A percentile compares a stretch with the other conserved stretches of the same genome.
These are phyloP conservation scores for Wallacemonas sp. DNA, from an alignment of 208 protist genomes.

Conservation along the genomic window DNA sequence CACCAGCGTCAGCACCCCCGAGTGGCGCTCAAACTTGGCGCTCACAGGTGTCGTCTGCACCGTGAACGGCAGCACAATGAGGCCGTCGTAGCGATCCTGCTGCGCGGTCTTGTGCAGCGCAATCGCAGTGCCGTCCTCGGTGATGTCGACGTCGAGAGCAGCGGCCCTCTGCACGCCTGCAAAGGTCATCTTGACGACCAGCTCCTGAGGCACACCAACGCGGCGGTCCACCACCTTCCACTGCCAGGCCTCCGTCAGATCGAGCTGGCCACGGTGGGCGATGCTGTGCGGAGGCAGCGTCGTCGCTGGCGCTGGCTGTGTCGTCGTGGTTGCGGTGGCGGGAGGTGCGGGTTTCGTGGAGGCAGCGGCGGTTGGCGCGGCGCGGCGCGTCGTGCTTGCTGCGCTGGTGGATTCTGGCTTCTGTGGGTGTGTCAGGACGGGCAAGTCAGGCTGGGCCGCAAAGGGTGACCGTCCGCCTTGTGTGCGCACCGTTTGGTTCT, in stretches of 20 bases:
- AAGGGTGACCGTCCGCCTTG: conserved; percentile 55
- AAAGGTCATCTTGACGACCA: conserved; percentile 82
- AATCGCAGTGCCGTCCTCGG: conserved; percentile 55
- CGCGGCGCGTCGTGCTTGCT: neutral
- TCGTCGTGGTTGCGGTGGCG: conserved; percentile 7
- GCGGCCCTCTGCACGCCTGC: conserved; percentile 46
- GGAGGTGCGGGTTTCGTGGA: neutral
- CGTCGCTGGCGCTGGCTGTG: neutral
- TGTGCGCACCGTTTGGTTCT: conserved; percentile 84
- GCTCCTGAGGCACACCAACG: conserved; percentile 75
- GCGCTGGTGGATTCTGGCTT: neutral
- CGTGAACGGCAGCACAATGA: conserved; percentile 75
- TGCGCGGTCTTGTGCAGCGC: conserved; percentile 43
- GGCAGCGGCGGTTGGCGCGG: neutral
- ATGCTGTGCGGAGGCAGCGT: conserved; percentile 68
- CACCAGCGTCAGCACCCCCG: conserved; percentile 62
- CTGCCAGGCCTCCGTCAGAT: conserved; percentile 79
- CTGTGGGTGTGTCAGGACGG: conserved; percentile 41
- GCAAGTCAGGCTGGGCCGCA: conserved; percentile 31
- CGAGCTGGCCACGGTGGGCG: conserved; percentile 74
- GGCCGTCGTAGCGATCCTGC: conserved; percentile 50
- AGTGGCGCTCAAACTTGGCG: conserved; percentile 67
- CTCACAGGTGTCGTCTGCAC: conserved; percentile 60
- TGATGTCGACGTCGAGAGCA: conserved; percentile 58
- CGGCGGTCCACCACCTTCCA: conserved; percentile 74